phyloP scores from a whole-genome alignment of 1,139 yeast species.

The Pichia norvegensis region DNA sequence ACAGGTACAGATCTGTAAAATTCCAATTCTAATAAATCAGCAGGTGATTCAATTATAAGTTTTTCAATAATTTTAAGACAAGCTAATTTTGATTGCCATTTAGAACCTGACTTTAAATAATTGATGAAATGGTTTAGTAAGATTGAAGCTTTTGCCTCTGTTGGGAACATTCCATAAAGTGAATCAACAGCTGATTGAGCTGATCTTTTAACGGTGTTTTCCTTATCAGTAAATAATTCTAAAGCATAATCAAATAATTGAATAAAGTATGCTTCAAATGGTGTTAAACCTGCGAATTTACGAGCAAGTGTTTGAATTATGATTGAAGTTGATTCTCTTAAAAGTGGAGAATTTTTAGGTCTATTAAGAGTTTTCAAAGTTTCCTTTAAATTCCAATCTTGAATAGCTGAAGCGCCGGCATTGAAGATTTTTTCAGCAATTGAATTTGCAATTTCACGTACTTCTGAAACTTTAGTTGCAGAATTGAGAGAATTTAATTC shows the following conservation, averaged over 20 bases:
- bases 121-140: conserved; percentile 53
- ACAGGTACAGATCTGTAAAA: conserved; percentile 77
- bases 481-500: conserved; percentile 48
- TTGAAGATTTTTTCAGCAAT: conserved; percentile 44
- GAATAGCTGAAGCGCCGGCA: conserved; percentile 43
- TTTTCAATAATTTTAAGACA: conserved; percentile 68
- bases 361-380: conserved; percentile 59
- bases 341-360: conserved; percentile 63
- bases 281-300: conserved; percentile 58
- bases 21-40: conserved; percentile 74
- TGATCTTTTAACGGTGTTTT: conserved; percentile 73
- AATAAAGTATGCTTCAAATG: conserved; percentile 66
- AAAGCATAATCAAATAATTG: conserved; percentile 49
- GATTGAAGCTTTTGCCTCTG: conserved; percentile 70
- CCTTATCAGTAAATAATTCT: conserved; percentile 77
- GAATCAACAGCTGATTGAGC: conserved; percentile 67
- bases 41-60: conserved; percentile 71
- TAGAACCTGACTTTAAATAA: conserved; percentile 75
- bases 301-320: conserved; percentile 63
- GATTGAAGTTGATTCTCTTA: conserved; percentile 69
- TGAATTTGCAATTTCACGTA: conserved; percentile 51
- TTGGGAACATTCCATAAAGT: conserved; percentile 60
- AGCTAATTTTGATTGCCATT: conserved; percentile 87
- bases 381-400: conserved; percentile 60
- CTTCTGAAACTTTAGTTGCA: conserved; percentile 55